These are phyloP conservation scores for Aureobasidium lini DNA, from an alignment of 2,329 filamentous ascomycete species.

Conservation along the genomic window DNA sequence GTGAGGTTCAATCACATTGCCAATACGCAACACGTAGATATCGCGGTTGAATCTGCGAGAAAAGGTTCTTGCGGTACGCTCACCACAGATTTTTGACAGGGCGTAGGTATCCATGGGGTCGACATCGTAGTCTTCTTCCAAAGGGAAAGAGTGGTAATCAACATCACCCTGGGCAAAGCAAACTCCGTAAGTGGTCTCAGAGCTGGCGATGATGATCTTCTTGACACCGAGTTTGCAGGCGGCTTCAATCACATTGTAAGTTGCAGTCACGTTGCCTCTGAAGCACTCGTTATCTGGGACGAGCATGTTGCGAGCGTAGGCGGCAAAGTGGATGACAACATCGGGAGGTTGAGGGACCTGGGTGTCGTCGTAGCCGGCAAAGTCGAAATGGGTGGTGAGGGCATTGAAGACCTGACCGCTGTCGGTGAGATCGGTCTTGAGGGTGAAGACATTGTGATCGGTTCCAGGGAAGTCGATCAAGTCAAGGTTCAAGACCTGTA, in stretches of 20 bases:
- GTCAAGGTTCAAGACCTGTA: constrained; percentile 47
- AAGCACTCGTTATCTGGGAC: constrained; percentile 56
- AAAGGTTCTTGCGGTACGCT: constrained; percentile 51
- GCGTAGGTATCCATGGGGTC: constrained; percentile 58
- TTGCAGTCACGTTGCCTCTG: constrained; percentile 46
- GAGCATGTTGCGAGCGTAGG: constrained; percentile 53
- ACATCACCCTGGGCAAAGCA: constrained; percentile 53
- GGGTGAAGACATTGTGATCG: constrained; percentile 39
- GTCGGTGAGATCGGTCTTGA: constrained; percentile 50
- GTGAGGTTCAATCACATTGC: constrained; percentile 54
- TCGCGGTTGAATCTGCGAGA: constrained; percentile 49
- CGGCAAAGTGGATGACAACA: constrained; percentile 56
- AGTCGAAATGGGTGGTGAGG: constrained; percentile 49
- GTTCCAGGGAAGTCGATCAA: constrained; percentile 34
- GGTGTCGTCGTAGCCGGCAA: constrained; percentile 41
- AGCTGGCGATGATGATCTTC: constrained; percentile 55
- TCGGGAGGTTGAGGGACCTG: constrained; percentile 43
- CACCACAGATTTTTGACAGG: constrained; percentile 52
- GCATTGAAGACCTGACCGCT: constrained; percentile 51
- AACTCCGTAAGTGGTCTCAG: constrained; percentile 55
- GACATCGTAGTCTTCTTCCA: constrained; percentile 52
- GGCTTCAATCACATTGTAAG: constrained; percentile 57
- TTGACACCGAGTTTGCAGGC: constrained; percentile 54
- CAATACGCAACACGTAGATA: constrained; percentile 55
- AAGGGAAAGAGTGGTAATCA: constrained; percentile 50